Percentiles rank a stretch among this genome's conserved stretches.
phyloP scores from a whole-genome alignment of 129 eudicot species.

The Saussurea involucrata region DNA sequence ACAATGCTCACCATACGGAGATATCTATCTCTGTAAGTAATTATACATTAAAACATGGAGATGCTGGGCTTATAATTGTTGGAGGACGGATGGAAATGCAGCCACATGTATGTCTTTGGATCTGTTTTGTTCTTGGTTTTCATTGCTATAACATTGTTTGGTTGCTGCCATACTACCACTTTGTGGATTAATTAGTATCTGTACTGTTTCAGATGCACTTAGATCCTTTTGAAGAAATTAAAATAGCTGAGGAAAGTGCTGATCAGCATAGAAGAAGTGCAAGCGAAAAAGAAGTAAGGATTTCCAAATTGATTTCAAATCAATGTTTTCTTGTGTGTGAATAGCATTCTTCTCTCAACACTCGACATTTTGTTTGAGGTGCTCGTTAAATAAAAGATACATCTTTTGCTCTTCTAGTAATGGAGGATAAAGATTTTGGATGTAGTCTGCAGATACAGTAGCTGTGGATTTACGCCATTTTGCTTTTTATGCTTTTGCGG shows the following conservation, averaged over 20 bases:
- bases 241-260: slow-evolving; percentile 60
- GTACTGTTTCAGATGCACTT: slow-evolving; percentile 55
- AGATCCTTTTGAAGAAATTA: slow-evolving; percentile 97
- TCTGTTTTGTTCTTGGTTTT: slow-evolving; percentile 2
- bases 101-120: slow-evolving; percentile 67
- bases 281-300: slow-evolving; percentile 76
- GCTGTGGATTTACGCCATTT: slow-evolving; percentile 86
- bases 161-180: background rate
- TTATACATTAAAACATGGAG: slow-evolving; percentile 91
- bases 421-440: slow-evolving; percentile 15
- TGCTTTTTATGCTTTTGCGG: slow-evolving; percentile 95
- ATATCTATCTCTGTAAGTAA: slow-evolving; percentile 79
- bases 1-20: slow-evolving; percentile 94
- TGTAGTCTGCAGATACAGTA: slow-evolving; percentile 60
- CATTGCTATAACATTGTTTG: background rate
- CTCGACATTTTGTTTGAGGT: slow-evolving; percentile 5
- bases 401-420: background rate
- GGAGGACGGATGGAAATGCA: slow-evolving; percentile 99
- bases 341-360: background rate
- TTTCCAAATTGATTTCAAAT: background rate
- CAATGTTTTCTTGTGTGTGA: background rate
- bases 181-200: background rate
- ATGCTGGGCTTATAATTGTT: slow-evolving; percentile 80
- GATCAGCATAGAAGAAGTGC: slow-evolving; percentile 97
- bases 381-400: background rate